Conservation (phyloP, 1,284 basidiomycete genomes). For the Spongiforma sp. region DNA sequence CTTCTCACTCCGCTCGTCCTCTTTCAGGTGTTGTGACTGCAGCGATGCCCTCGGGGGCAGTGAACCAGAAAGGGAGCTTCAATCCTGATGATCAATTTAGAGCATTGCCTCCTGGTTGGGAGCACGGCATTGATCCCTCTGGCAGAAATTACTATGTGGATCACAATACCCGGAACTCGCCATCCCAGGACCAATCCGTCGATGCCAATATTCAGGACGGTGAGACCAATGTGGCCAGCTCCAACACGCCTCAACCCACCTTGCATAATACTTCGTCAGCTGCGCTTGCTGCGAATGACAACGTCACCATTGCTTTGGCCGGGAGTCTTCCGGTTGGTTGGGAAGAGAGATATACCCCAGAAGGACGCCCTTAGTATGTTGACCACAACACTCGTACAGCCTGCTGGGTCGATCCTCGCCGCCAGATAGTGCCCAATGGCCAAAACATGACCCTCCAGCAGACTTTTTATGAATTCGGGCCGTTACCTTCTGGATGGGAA, state of each 20-base stretch:
- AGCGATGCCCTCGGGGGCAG: conserved; percentile 36
- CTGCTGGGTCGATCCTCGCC: conserved; percentile 98
- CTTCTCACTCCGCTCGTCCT: conserved; percentile 29
- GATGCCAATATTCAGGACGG: conserved; percentile 60
- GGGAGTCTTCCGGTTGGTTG: conserved; percentile 93
- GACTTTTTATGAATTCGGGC: conserved; percentile 91
- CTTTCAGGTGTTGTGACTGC: conserved; percentile 37
- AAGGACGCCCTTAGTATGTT: conserved; percentile 97
- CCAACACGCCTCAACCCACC: conserved; percentile 39
- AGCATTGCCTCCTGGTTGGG: conserved; percentile 87
- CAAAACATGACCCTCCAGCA: too few species aligned
- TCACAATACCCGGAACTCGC: conserved; percentile 92
- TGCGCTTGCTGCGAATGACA: conserved; percentile 55
- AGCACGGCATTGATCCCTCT: conserved; percentile 91
- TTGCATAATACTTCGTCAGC: conserved; percentile 37
- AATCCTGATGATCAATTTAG: conserved; percentile 88
- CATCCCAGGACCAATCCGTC: conserved; percentile 57
- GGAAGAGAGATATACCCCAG: conserved; percentile 98
- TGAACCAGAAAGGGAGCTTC: conserved; percentile 71
- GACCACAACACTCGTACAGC: conserved; percentile 97
- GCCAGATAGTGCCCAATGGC: conserved; percentile 84
- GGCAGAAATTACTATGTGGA: conserved; percentile 93
- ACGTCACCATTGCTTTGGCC: conserved; percentile 75
- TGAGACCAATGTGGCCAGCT: conserved; percentile 69
- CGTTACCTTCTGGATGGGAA: conserved; percentile 92